These are phyloP conservation scores for Yamadazyma sp. DNA, from an alignment of 1,139 yeast genomes.

Conservation along the genomic window DNA sequence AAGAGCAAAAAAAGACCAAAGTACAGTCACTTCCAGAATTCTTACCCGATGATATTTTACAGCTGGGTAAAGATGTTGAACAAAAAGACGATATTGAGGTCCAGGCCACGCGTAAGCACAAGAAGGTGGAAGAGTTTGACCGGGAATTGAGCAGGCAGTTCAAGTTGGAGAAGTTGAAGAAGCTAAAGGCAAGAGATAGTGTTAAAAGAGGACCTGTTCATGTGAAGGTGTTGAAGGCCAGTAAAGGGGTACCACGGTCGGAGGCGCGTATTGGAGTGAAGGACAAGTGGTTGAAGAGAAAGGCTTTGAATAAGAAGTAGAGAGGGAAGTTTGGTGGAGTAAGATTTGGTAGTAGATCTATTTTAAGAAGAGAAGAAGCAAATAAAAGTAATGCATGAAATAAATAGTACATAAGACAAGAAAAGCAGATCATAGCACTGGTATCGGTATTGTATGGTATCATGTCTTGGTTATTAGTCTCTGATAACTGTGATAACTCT, in stretches of 20 bases:
- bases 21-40: constrained; percentile 42
- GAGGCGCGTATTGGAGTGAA: constrained; percentile 45
- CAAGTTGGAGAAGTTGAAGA: constrained; percentile 42
- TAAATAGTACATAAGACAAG: no score
- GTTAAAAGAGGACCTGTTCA: constrained; percentile 57
- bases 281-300: constrained; percentile 63
- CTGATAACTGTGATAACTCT: no score
- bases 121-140: constrained; percentile 33
- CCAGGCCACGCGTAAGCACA: constrained; percentile 28
- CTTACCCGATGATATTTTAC: constrained; percentile 50
- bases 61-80: constrained; percentile 21
- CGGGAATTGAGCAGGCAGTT: constrained; percentile 30
- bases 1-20: constrained; percentile 30
- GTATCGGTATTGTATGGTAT: neutral
- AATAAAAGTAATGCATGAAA: no score
- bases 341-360: no score
- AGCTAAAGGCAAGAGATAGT: constrained; percentile 37
- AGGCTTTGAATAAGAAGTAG: constrained; percentile 44
- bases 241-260: constrained; percentile 42
- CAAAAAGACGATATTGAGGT: constrained; percentile 12
- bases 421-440: neutral
- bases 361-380: no score
- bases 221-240: constrained; percentile 42
- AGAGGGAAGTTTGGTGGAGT: no score
- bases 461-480: no score